Percentiles rank a stretch among this genome's conserved stretches.
phyloP scores from a whole-genome alignment of 1,139 yeast genomes.

The Candida smagusa region DNA sequence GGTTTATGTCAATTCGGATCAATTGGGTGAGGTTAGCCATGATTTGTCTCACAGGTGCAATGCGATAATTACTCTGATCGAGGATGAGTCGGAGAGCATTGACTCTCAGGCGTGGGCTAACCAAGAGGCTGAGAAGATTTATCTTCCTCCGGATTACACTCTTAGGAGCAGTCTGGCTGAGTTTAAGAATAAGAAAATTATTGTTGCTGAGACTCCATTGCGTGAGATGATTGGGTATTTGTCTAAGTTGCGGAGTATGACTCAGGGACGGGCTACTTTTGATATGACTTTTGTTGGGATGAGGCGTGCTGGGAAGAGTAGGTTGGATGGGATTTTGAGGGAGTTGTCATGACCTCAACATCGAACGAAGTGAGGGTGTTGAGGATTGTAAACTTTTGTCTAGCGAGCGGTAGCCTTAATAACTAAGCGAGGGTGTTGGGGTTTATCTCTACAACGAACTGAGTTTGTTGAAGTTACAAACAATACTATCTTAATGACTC shows the following conservation, averaged over 20 bases:
- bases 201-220: constrained; percentile 78
- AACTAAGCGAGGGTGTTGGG: no score
- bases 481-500: no score
- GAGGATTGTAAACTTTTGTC: no score
- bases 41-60: constrained; percentile 67
- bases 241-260: constrained; percentile 70
- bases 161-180: constrained; percentile 15
- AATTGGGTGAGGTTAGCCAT: constrained; percentile 79
- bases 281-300: constrained; percentile 76
- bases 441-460: no score
- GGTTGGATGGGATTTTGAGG: constrained; percentile 30
- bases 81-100: constrained; percentile 49
- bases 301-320: constrained; percentile 53
- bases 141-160: constrained; percentile 60
- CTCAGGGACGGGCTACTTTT: constrained; percentile 87
- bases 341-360: constrained; percentile 11
- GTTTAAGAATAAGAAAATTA: constrained; percentile 46
- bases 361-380: no score
- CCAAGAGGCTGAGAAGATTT: constrained; percentile 49
- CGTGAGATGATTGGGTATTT: constrained; percentile 89
- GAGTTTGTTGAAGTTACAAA: no score
- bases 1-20: constrained; percentile 67
- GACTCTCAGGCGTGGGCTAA: constrained; percentile 43
- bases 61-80: constrained; percentile 65
- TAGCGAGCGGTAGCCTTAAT: no score